phyloP scores from a whole-genome alignment of 2,329 filamentous ascomycete genomes.

The Camillea tinctor region DNA sequence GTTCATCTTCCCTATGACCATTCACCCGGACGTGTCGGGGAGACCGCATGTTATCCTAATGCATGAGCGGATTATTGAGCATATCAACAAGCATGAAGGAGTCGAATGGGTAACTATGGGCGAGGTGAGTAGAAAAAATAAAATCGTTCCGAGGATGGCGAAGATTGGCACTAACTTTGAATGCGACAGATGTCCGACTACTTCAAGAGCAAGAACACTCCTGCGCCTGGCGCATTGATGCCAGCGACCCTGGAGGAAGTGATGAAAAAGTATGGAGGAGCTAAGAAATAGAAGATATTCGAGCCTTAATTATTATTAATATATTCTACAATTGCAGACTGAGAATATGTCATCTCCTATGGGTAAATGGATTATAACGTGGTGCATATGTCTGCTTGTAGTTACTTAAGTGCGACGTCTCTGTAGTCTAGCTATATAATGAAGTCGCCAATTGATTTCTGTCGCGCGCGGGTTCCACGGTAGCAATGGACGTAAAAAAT shows the following conservation, averaged over 20 bases:
- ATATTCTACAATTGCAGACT: too few species aligned
- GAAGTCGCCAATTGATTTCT: too few species aligned
- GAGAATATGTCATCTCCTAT: too few species aligned
- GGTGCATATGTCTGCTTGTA: too few species aligned
- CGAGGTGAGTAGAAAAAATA: not conserved
- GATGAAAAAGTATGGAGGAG: not conserved
- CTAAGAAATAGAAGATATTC: not conserved
- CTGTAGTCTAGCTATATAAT: too few species aligned
- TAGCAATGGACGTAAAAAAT: too few species aligned
- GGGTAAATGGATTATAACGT: too few species aligned
- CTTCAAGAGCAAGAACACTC: slow-evolving; percentile 65
- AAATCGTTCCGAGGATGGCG: not conserved
- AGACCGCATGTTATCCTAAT: slow-evolving; percentile 47
- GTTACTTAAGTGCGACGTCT: too few species aligned
- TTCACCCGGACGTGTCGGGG: slow-evolving; percentile 72
- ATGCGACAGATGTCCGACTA: slow-evolving; percentile 62
- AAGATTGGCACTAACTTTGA: slow-evolving; percentile 24
- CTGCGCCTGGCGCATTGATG: slow-evolving; percentile 57
- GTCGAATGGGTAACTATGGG: slow-evolving; percentile 21
- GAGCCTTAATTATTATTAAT: too few species aligned
- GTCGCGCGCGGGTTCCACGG: too few species aligned
- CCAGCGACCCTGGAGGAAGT: slow-evolving; percentile 33
- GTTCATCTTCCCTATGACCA: slow-evolving; percentile 75
- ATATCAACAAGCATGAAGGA: slow-evolving; percentile 41
- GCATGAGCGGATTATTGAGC: slow-evolving; percentile 22